Percentiles rank a stretch among this genome's conserved stretches.
phyloP scores from a whole-genome alignment of 192 early-diverging fungal species.

The Dispira simplex region DNA sequence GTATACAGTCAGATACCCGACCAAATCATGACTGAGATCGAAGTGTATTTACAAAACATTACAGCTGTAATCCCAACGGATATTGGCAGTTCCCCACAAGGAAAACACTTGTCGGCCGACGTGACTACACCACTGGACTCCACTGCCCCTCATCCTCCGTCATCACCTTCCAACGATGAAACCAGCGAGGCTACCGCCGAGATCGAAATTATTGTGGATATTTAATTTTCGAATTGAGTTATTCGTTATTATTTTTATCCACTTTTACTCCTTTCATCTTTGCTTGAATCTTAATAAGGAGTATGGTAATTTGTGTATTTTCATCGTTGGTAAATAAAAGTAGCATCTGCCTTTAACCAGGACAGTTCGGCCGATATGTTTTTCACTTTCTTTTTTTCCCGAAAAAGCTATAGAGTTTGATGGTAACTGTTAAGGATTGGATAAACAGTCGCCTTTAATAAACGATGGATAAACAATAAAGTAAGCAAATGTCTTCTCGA shows the following conservation, averaged over 20 bases:
- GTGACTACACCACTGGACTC: too few species aligned
- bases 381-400: not conserved
- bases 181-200: too few species aligned
- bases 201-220: not conserved
- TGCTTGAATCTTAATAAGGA: not conserved
- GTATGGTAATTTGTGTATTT: not conserved
- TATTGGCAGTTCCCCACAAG: too few species aligned
- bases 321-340: not conserved
- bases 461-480: too few species aligned
- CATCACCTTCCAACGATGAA: not conserved
- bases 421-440: too few species aligned
- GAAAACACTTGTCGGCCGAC: too few species aligned
- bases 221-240: not conserved
- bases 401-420: not conserved
- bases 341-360: not conserved
- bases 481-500: too few species aligned
- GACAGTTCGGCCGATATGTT: not conserved
- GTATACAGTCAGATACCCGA: slow-evolving; percentile 33
- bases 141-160: not conserved
- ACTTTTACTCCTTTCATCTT: not conserved
- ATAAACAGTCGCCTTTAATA: too few species aligned
- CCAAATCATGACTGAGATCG: not conserved
- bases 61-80: too few species aligned
- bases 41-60: not conserved
- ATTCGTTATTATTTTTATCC: not conserved